Percentiles rank a stretch among this genome's conserved stretches.
Conservation (phyloP, 1,284 basidiomycete genomes). For the Anthracocystis walkeri region DNA sequence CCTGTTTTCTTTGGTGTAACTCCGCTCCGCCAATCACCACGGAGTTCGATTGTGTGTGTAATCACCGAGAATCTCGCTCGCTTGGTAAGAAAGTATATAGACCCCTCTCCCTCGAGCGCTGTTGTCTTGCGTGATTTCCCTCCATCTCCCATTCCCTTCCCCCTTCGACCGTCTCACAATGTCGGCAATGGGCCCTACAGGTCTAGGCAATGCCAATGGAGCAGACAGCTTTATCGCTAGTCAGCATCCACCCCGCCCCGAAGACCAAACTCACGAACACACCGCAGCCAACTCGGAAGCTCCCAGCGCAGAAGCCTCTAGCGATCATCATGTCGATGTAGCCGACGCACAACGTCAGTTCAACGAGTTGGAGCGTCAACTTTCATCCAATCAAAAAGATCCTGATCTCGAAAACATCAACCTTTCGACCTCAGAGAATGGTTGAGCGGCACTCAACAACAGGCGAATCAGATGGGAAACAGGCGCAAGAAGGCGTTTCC, state of each 20-base stretch:
- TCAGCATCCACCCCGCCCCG: constrained; percentile 13
- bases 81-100: too few relatives aligned
- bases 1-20: too few relatives aligned
- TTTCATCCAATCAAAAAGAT: constrained; percentile 28
- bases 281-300: constrained; percentile 28
- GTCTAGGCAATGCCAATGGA: constrained; percentile 24
- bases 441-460: constrained; percentile 36
- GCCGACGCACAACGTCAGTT: constrained; percentile 41
- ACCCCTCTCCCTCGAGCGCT: too few relatives aligned
- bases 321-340: constrained; percentile 40
- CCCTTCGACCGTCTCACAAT: constrained; percentile 6
- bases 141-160: too few relatives aligned
- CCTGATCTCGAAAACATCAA: constrained; percentile 34
- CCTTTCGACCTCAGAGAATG: constrained; percentile 40
- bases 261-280: constrained; percentile 16
- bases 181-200: constrained; percentile 24
- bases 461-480: constrained; percentile 37
- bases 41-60: too few relatives aligned
- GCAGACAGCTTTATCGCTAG: constrained; percentile 38
- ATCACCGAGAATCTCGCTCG: too few relatives aligned
- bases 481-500: constrained; percentile 57
- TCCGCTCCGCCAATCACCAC: too few relatives aligned
- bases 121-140: too few relatives aligned
- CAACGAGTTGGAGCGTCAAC: constrained; percentile 38
- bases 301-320: constrained; percentile 15